Base-by-base conservation (phyloP, 139 green algal genomes). In the Diplosphaera chodatii region DNA sequence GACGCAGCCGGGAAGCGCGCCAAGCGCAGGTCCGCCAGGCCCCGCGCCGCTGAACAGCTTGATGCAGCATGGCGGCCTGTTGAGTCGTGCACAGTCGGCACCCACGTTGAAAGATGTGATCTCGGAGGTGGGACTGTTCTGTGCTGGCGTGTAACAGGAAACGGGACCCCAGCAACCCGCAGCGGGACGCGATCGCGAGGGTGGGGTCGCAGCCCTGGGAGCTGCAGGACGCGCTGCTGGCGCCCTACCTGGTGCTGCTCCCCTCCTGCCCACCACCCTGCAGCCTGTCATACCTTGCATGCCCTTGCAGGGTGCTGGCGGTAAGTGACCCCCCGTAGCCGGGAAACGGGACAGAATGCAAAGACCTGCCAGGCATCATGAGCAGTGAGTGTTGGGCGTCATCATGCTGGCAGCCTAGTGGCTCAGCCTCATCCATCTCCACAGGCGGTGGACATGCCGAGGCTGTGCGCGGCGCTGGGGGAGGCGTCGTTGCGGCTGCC, bases 201-300 rank as follows among this genome's bases (percentile, higher is more conserved):
- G 73, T 89, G 55, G 23, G 29, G 21, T 64, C 80, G 20, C 78
- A 77, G 28, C 82, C 78, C 6, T 62, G 79, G 40, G 69, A 73
- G 13, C 66, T 64, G 23, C 66, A 81, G 67, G 67, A 69, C 3
- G 74, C 77, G 6, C 66, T 78, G 67, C 55, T 83, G 0, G 63
- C 64, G 20, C 68, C 79, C 4, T 64, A 83, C 30, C 48, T 82
- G 13, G 64, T 66, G 21, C 37, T 4, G 23, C 59, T 77, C 30
- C 40, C 1, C 37, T 80, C 23, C 13, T 32, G 1, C 25, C 55
- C 20, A 40, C 4, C 0, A 4, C n/a, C 0, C 37, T 34, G 21
- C 5, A 68, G 32, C 34, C 34, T 16, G 21, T 41, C 63, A 25
- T 8, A 20, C 32, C n/a, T n/a, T n/a, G n/a, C n/a, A n/a, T n/a